phyloP scores from a whole-genome alignment of 2,329 filamentous ascomycete species.

The Pseudogymnoascus sp. region DNA sequence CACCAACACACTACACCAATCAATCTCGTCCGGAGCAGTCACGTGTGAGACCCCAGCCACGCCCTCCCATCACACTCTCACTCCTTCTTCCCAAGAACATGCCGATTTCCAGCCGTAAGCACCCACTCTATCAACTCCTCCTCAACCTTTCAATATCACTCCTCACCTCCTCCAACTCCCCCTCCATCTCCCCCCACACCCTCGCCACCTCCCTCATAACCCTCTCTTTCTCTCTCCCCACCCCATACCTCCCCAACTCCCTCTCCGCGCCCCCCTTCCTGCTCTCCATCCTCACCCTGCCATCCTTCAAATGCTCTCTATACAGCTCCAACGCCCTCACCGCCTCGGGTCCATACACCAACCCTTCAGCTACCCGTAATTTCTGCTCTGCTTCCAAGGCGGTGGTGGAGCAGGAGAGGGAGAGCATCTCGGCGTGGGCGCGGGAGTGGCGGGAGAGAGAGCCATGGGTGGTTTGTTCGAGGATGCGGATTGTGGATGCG shows the following conservation, averaged over 20 bases:
- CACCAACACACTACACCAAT: too few species aligned
- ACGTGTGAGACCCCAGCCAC: too few species aligned
- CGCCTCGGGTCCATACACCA: conserved; percentile 24
- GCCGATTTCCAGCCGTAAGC: not conserved
- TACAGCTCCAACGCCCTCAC: conserved; percentile 22
- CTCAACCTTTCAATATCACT: conserved; percentile 26
- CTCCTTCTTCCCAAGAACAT: too few species aligned
- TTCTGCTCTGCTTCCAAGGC: conserved; percentile 16
- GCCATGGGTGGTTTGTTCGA: conserved; percentile 25
- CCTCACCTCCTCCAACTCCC: conserved; percentile 23
- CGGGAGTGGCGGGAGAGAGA: conserved; percentile 19
- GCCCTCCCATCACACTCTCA: too few species aligned
- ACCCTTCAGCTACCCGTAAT: conserved; percentile 15
- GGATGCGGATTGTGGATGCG: conserved; percentile 19
- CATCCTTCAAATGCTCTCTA: conserved; percentile 20
- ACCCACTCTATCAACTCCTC: conserved; percentile 1
- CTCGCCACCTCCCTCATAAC: conserved; percentile 27
- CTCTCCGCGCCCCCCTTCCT: conserved; percentile 20
- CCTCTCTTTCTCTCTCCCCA: conserved; percentile 25
- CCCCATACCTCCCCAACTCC: conserved; percentile 25
- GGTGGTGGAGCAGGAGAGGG: conserved; percentile 15
- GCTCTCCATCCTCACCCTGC: conserved; percentile 22
- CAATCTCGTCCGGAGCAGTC: not conserved
- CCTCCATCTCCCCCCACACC: conserved; percentile 24
- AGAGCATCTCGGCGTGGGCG: conserved; percentile 16